Evolutionary conservation across 1,139 yeast genomes (phyloP).

Genomic region (Keqinozyma sinolaborantium): DNA sequence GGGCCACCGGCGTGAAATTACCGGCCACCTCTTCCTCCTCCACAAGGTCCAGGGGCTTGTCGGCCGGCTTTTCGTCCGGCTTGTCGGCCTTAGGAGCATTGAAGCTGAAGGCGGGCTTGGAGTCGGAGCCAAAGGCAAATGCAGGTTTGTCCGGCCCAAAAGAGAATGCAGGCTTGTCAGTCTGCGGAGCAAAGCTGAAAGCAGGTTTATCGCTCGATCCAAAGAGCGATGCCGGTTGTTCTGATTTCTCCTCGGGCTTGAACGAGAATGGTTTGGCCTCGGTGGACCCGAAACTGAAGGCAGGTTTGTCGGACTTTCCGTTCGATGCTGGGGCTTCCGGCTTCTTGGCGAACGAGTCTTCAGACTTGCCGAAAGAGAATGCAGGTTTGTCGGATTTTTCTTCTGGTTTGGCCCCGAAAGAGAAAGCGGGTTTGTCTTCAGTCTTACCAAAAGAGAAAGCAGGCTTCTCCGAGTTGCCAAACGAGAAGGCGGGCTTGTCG

Average conservation of each 20-base stretch:
- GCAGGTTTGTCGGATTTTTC: constrained; percentile 9
- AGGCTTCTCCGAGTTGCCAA: constrained; percentile 16
- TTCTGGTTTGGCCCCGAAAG: constrained; percentile 2
- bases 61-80: too few species aligned
- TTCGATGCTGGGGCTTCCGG: neutral
- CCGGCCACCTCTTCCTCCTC: constrained; percentile 43
- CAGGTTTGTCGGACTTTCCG: constrained; percentile 13
- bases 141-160: constrained; percentile 10
- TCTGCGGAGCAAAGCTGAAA: constrained; percentile 11
- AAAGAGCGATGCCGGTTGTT: neutral
- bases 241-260: neutral
- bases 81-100: constrained; percentile 7
- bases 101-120: constrained; percentile 13
- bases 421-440: constrained; percentile 12
- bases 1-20: constrained; percentile 45
- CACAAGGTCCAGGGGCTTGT: too few species aligned
- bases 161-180: constrained; percentile 6
- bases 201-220: constrained; percentile 1
- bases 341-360: neutral
- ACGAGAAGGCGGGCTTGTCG: constrained; percentile 13
- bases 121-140: constrained; percentile 13
- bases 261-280: constrained; percentile 2
- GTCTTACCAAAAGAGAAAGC: constrained; percentile 22
- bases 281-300: constrained; percentile 22
- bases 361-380: constrained; percentile 12